Conservation (phyloP, 345 rosid genomes). For the Garcia nutans region DNA sequence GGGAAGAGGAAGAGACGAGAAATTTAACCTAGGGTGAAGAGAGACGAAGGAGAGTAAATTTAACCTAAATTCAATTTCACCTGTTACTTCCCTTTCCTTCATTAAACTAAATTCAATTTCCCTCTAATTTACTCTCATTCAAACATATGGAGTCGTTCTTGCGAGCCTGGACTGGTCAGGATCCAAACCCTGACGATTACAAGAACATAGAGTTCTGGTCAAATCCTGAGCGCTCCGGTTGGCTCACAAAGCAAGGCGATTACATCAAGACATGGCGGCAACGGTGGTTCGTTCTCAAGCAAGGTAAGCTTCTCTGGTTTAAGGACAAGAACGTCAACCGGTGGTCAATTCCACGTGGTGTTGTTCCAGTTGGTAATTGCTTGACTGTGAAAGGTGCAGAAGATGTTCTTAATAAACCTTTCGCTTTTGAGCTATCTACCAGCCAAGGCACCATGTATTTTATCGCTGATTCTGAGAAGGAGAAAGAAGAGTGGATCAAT, state of each 20-base stretch:
- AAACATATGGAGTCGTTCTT: slow-evolving; percentile 33
- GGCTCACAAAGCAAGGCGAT: slow-evolving; percentile 33
- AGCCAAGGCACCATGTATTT: slow-evolving; percentile 34
- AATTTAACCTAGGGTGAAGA: too few species aligned
- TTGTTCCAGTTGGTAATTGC: slow-evolving; percentile 29
- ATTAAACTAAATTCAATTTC: too few species aligned
- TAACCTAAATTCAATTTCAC: too few species aligned
- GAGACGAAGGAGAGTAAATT: too few species aligned
- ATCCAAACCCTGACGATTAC: slow-evolving; percentile 33
- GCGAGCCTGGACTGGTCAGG: slow-evolving; percentile 32
- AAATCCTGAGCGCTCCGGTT: slow-evolving; percentile 31
- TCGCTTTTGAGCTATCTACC: slow-evolving; percentile 36
- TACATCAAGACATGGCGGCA: slow-evolving; percentile 34
- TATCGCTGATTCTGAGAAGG: slow-evolving; percentile 33
- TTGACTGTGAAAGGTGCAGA: slow-evolving; percentile 37
- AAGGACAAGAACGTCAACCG: slow-evolving; percentile 28
- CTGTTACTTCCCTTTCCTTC: too few species aligned
- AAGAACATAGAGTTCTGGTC: slow-evolving; percentile 31
- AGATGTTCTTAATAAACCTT: slow-evolving; percentile 32
- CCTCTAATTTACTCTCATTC: too few species aligned
- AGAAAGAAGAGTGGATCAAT: slow-evolving; percentile 40
- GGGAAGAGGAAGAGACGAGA: too few species aligned
- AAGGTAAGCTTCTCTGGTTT: slow-evolving; percentile 37
- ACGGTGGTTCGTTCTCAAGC: slow-evolving; percentile 35
- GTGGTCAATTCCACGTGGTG: slow-evolving; percentile 28